These are phyloP conservation scores for Scheffersomyces illinoinensis DNA, from an alignment of 1,139 yeast genomes.

Conservation along the genomic window DNA sequence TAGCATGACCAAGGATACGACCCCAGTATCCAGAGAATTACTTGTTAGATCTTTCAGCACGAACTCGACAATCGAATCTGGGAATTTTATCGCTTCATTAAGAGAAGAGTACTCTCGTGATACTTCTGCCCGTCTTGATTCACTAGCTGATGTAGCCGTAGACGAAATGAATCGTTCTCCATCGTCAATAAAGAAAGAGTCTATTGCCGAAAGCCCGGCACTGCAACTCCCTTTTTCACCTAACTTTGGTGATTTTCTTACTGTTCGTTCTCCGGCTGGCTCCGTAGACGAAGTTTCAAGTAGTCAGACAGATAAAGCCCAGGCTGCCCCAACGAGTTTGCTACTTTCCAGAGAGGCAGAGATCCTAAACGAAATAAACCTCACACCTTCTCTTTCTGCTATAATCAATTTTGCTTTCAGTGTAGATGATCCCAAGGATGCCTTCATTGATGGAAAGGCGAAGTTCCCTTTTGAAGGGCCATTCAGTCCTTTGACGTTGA, in stretches of 20 bases:
- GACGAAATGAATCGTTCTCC: constrained; percentile 20
- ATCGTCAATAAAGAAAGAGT: not conserved
- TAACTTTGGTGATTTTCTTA: constrained; percentile 18
- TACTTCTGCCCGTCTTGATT: constrained; percentile 13
- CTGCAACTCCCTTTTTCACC: constrained; percentile 18
- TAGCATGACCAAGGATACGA: constrained; percentile 8
- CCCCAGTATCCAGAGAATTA: not conserved
- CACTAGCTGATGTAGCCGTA: constrained; percentile 23
- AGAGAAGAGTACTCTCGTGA: constrained; percentile 11
- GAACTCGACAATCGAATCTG: constrained; percentile 6
- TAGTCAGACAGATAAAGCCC: not conserved
- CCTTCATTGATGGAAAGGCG: constrained; percentile 5
- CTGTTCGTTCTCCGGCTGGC: constrained; percentile 1
- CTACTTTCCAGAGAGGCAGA: constrained; percentile 1
- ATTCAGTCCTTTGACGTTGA: constrained; percentile 34
- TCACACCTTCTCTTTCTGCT: constrained; percentile 48
- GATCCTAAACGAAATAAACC: constrained; percentile 16
- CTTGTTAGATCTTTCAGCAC: constrained; percentile 18
- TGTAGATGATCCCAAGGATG: constrained; percentile 16
- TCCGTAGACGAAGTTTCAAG: not conserved
- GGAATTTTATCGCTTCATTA: constrained; percentile 6
- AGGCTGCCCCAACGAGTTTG: not conserved
- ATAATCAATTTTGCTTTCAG: constrained; percentile 45
- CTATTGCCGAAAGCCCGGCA: not conserved
- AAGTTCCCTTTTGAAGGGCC: constrained; percentile 22